phyloP scores from a whole-genome alignment of 371 early-diverging fungal genomes.

The Mucor circinelloides region DNA sequence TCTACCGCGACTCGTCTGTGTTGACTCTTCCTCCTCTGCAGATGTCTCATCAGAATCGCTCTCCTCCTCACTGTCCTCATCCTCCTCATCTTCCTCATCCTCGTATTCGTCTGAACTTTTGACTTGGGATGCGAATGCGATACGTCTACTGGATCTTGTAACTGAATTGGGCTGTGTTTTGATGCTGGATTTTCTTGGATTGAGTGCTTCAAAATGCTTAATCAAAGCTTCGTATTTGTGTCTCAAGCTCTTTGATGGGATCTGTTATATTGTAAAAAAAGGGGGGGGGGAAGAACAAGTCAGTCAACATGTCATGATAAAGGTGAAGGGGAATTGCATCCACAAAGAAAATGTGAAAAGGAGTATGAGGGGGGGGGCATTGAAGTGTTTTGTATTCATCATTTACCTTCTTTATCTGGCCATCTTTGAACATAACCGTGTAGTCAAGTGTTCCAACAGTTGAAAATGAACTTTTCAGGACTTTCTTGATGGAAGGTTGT shows the following conservation, averaged over 20 bases:
- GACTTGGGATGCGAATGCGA: background rate
- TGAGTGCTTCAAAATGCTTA: constrained; percentile 8
- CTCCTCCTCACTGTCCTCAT: background rate
- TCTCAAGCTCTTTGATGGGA: constrained; percentile 1
- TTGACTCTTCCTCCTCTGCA: background rate
- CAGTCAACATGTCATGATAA: background rate
- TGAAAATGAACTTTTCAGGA: background rate
- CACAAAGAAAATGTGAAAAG: background rate
- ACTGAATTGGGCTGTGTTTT: background rate
- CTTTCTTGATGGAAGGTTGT: background rate
- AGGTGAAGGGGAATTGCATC: background rate
- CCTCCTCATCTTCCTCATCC: background rate
- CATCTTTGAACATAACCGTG: constrained; percentile 9
- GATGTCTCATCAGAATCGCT: background rate
- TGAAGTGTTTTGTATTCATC: background rate
- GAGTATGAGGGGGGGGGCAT: background rate
- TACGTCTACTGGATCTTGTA: background rate
- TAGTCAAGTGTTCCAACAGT: constrained; percentile 4
- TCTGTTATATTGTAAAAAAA: background rate
- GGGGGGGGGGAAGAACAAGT: background rate
- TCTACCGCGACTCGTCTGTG: background rate
- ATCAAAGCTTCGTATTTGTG: background rate
- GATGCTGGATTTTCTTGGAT: background rate
- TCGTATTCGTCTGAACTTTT: background rate
- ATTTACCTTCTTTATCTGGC: constrained; percentile 11